Conservation (phyloP, 768 basidiomycete genomes). For the Suillus placidus region DNA sequence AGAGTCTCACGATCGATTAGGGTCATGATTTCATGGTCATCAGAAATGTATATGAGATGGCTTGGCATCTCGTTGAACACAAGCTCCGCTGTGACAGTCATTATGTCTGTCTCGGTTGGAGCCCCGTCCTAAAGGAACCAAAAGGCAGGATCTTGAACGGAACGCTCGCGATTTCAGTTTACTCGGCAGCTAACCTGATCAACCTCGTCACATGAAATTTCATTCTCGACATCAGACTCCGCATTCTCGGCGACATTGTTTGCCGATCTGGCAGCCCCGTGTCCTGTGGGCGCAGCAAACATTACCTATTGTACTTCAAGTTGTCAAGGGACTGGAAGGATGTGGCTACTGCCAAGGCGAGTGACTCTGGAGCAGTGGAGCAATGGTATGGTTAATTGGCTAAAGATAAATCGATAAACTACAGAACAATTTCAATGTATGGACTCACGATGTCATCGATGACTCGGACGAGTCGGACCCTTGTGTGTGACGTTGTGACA, state of each 20-base stretch:
- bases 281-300: not conserved
- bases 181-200: not conserved
- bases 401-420: too few species aligned
- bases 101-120: not conserved
- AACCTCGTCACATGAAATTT: not conserved
- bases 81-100: not conserved
- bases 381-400: not conserved
- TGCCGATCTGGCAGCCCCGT: not conserved
- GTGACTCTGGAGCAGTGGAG: too few species aligned
- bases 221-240: not conserved
- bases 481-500: not conserved
- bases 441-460: not conserved
- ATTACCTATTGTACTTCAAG: not conserved
- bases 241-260: not conserved
- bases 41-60: conserved; percentile 9
- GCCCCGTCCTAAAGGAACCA: not conserved
- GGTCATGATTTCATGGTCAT: not conserved
- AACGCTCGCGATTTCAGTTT: not conserved
- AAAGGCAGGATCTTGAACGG: not conserved
- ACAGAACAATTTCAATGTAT: not conserved
- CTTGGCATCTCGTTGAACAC: conserved; percentile 12
- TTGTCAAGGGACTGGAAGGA: not conserved
- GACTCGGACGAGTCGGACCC: too few species aligned
- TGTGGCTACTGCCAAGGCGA: not conserved
- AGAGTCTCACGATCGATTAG: not conserved